phyloP scores from a whole-genome alignment of 2,329 filamentous ascomycete genomes.

The Mollisiaceae sp. region DNA sequence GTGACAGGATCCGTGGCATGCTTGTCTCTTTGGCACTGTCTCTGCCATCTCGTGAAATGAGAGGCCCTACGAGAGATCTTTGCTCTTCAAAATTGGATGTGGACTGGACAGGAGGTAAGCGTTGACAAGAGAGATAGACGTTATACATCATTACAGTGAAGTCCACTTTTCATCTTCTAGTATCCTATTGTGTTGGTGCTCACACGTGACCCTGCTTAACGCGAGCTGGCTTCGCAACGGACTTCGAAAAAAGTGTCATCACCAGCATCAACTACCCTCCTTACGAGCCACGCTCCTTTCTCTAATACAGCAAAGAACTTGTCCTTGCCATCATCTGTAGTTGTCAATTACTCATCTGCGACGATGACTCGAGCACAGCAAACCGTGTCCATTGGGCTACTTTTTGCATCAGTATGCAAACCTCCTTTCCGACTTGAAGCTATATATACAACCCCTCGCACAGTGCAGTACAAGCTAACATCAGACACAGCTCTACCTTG shows the following conservation, averaged over 20 bases:
- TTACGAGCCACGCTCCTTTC: slow-evolving; percentile 42
- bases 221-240: slow-evolving; percentile 21
- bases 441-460: neutral
- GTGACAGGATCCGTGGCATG: slow-evolving; percentile 50
- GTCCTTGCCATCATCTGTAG: neutral
- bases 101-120: slow-evolving; percentile 17
- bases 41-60: slow-evolving; percentile 38
- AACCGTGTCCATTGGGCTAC: slow-evolving; percentile 84
- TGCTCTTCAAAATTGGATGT: slow-evolving; percentile 17
- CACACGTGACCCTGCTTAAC: neutral
- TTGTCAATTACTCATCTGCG: slow-evolving; percentile 33
- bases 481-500: slow-evolving; percentile 77
- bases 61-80: slow-evolving; percentile 22
- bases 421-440: slow-evolving; percentile 20
- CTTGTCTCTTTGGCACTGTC: slow-evolving; percentile 36
- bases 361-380: slow-evolving; percentile 94
- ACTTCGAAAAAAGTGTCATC: slow-evolving; percentile 17
- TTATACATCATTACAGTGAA: neutral
- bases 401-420: slow-evolving; percentile 78
- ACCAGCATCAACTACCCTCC: slow-evolving; percentile 25
- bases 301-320: slow-evolving; percentile 7
- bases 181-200: neutral
- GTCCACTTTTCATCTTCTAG: too few species aligned
- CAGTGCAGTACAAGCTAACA: slow-evolving; percentile 21
- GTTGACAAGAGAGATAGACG: slow-evolving; percentile 23